Evolutionary conservation across 1,139 yeast genomes (phyloP).

Genomic region (Trichomonascaceae sp.): DNA sequence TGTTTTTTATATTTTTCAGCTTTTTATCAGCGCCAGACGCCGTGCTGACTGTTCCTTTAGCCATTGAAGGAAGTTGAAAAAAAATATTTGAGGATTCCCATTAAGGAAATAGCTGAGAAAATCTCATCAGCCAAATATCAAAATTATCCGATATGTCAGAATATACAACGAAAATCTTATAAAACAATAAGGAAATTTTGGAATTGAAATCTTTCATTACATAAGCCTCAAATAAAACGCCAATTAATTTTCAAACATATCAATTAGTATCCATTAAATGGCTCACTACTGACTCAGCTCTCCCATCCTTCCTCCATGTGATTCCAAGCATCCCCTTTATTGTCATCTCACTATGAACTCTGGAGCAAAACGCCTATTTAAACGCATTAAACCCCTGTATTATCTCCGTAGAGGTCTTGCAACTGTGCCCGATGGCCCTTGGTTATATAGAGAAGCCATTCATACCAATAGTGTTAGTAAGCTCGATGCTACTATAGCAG

Average conservation of each 20-base stretch:
- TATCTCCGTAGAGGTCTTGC: background rate
- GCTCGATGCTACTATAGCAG: conserved; percentile 23
- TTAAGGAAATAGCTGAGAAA: background rate
- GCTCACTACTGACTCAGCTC: background rate
- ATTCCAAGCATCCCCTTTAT: background rate
- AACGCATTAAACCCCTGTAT: background rate
- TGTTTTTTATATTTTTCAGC: conserved; percentile 38
- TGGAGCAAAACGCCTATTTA: background rate
- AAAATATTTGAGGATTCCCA: background rate
- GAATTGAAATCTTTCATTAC: too few relatives aligned
- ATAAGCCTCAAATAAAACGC: too few relatives aligned
- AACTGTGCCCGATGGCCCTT: conserved; percentile 19
- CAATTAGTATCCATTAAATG: too few relatives aligned
- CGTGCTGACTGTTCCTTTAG: conserved; percentile 1
- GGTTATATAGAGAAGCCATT: conserved; percentile 22
- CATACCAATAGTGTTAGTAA: conserved; percentile 19
- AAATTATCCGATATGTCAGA: background rate
- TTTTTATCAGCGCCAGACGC: conserved; percentile 1
- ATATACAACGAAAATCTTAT: too few relatives aligned
- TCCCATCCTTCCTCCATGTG: background rate
- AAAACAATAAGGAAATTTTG: too few relatives aligned
- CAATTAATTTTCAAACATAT: too few relatives aligned
- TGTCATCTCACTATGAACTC: background rate
- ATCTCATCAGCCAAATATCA: background rate
- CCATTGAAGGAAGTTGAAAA: conserved; percentile 1